Evolutionary conservation across 2,329 filamentous ascomycete species (phyloP), one percentile per base, ranked within the genome.

Genomic region (Penicillium sp.): DNA sequence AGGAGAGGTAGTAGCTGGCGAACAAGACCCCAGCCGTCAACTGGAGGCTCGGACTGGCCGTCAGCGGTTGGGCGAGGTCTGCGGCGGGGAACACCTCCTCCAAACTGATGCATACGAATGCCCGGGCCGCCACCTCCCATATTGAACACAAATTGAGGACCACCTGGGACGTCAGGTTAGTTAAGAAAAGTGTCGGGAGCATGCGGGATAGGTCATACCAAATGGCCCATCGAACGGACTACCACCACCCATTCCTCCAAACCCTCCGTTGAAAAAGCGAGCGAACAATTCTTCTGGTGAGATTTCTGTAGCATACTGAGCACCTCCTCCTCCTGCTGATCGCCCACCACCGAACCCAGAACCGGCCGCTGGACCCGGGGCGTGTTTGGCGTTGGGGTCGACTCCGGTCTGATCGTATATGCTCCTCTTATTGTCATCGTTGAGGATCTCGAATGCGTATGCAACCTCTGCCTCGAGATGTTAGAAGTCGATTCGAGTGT

Each of bases 201-300:
- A 9, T 26, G 21, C n/a, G 13, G 45, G 6, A 21, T 18, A 18
- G 10, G 13, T 21, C 72, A 75, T 83, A 76, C 88, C 87, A 67
- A 89, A 86, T 15, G 83, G 81, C 48, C 85, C 18, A 39, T 39
- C 85, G 53, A 87, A 85, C 44, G 49, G 43, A 15, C 55, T 48
- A 4, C 83, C 82, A 64, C 81, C 78, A 16, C 77, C 79, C 60
- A 73, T 67, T 31, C 74, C 74, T 36, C 74, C 74, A 61, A 73
- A 69, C 8, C 81, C 86, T 39, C 89, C 91, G 44, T 90, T 90
- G 77, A 99, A 99, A 81, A 99, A 99, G 58, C 93, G 85, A 69
- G 93, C 87, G 76, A 99, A 99, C 79, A 99, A 84, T 74, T 99
- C 94, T 73, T 99, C 94, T 0, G 94, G 92, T 49, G 89, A 95